Base-by-base conservation (phyloP, 768 basidiomycete species). In the Tulasnella sp. region DNA sequence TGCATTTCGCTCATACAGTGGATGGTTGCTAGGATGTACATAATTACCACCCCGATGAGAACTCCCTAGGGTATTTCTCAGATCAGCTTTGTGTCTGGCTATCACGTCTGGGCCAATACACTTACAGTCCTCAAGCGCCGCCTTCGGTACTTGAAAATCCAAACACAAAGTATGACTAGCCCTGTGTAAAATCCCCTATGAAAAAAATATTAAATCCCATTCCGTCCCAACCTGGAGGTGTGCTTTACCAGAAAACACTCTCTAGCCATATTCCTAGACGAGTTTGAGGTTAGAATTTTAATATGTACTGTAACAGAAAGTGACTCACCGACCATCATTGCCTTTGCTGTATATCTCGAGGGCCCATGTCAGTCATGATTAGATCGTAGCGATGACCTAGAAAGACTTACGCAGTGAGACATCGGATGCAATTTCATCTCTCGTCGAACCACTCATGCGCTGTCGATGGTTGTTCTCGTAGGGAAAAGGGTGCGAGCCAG, bases 241-340 rank as follows among this genome's bases (percentile, higher is more conserved):
- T 31, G 27, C 19, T 52, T 3, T 68, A 77, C 76, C 76, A 77
- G n/a, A 77, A 77, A 1, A 77, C 76, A 68, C 76, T 77, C 52
- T 77, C 76, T 58, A 62, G 16, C 76, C 76, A 77, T n/a, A 77
- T 62, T 21, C 76, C 76, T 77, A 36, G n/a, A n/a, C 39, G 77
- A 71, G 62, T 78, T 74, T 40, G 44, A 68, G 44, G 27, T 34
- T 40, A 18, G 34, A 36, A 31, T 12, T 34, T 40, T 19, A 74
- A 46, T 6, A 42, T 74, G 3, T 74, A 27, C 12, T 27, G 31
- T 42, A n/a, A 21, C 3, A 74, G 12, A 3, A 74, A 74, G 8
- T 19, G 72, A 74, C 72, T 21, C n/a, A 74, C 72, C 72, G 72
- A 74, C 21, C 39, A 74, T 46, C 39, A 74, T 36, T 12, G 72